Evolutionary conservation across 768 basidiomycete species (phyloP).

Genomic region (Chalciporus pseudorubinellus): DNA sequence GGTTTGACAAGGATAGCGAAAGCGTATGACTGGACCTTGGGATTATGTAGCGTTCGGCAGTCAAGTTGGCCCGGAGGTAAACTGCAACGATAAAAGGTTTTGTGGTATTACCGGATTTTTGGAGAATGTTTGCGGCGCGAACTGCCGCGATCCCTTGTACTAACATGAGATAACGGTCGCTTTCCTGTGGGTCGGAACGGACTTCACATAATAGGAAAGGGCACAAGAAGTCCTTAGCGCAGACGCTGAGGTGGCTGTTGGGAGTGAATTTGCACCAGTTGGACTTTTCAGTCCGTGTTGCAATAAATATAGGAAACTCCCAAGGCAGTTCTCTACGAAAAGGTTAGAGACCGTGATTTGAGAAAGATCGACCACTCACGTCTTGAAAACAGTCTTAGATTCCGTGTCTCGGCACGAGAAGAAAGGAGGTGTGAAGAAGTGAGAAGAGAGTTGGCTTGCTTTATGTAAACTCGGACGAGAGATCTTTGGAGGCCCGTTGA

Average conservation of each 20-base stretch:
- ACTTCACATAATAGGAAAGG: not conserved
- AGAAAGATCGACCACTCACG: no score
- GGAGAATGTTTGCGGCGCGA: not conserved
- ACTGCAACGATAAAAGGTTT: constrained; percentile 1
- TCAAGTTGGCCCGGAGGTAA: constrained; percentile 3
- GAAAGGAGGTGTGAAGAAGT: constrained; percentile 1
- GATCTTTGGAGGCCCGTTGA: no score
- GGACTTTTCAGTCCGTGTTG: not conserved
- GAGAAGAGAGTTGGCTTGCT: no score
- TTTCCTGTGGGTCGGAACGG: not conserved
- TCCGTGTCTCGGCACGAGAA: not conserved
- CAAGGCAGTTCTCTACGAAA: not conserved
- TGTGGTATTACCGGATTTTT: not conserved
- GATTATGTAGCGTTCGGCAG: constrained; percentile 1
- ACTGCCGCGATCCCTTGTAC: constrained; percentile 1
- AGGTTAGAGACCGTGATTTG: no score
- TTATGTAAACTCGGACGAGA: no score
- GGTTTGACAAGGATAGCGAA: no score
- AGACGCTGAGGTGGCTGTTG: not conserved
- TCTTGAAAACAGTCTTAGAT: not conserved
- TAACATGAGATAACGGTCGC: constrained; percentile 1
- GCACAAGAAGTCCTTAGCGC: not conserved
- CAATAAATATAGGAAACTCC: not conserved
- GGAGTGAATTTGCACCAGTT: not conserved
- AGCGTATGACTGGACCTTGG: not conserved